Evolutionary conservation across 2,329 filamentous ascomycete species (phyloP).

Genomic region (Dactylonectria estremocensis): DNA sequence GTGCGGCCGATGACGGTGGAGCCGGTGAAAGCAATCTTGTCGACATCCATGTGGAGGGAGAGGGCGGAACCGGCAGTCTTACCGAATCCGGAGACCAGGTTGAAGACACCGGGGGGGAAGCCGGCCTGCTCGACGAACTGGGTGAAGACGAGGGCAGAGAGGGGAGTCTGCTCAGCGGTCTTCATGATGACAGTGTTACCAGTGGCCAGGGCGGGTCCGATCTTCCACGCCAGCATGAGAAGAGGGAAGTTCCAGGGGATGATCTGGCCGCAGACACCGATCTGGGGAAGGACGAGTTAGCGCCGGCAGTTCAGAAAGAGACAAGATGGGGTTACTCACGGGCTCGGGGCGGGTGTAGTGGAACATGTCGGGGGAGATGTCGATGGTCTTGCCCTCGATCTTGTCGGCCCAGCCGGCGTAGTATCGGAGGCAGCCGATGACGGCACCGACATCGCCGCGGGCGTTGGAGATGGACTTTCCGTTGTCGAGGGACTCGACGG

Average conservation of each 20-base stretch:
- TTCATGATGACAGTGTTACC: slow-evolving; percentile 83
- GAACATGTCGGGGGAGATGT: slow-evolving; percentile 83
- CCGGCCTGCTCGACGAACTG: slow-evolving; percentile 81
- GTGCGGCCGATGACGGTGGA: slow-evolving; percentile 80
- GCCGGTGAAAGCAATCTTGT: slow-evolving; percentile 89
- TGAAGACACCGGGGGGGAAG: slow-evolving; percentile 84
- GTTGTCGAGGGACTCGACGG: slow-evolving; percentile 90
- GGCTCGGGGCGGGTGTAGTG: slow-evolving; percentile 87
- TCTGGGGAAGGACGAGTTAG: slow-evolving; percentile 47
- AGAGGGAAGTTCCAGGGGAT: slow-evolving; percentile 93
- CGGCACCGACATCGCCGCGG: slow-evolving; percentile 80
- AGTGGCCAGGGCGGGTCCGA: slow-evolving; percentile 79
- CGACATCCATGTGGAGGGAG: slow-evolving; percentile 82
- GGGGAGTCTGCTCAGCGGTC: slow-evolving; percentile 83
- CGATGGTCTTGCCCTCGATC: slow-evolving; percentile 89
- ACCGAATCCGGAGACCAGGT: slow-evolving; percentile 85
- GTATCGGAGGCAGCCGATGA: slow-evolving; percentile 80
- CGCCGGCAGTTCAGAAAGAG: neutral
- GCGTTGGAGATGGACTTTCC: slow-evolving; percentile 86
- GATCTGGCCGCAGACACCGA: slow-evolving; percentile 88
- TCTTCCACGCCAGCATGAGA: slow-evolving; percentile 88
- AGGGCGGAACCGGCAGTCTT: slow-evolving; percentile 84
- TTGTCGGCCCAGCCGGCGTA: slow-evolving; percentile 91
- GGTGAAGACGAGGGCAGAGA: slow-evolving; percentile 77
- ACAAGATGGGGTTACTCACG: slow-evolving; percentile 55